Base-by-base conservation (phyloP, 1,139 yeast species). In the Suhomyces kunorum region DNA sequence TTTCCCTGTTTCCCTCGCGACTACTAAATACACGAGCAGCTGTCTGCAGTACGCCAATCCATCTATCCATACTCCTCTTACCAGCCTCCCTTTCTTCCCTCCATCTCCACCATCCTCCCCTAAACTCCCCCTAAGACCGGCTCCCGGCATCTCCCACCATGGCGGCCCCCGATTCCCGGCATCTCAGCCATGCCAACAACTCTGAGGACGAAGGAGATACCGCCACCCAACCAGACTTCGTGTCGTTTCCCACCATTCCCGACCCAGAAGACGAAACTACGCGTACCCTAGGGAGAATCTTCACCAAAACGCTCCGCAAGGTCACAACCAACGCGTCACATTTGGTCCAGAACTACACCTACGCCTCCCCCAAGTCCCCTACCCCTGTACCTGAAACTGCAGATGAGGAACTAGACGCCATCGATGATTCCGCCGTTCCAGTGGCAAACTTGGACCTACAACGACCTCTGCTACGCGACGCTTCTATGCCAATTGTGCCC, bases 311-410 rank as follows among this genome's bases (percentile, higher is more conserved):
- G 1, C 51, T 72, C n/a, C 57, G 75, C 25, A 63, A 72, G 42
- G 77, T 72, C 19, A 72, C 77, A 28, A 65, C 63, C 42, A 72
- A 71, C 50, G 78, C 77, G 8, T 59, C 74, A 17, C 55, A 59
- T 39, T 58, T 71, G 39, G 75, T 71, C 6, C 66, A 56, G 41
- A 60, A 58, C 36, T 68, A 68, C 48, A 48, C 58, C 5, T 37
- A 41, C 19, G 40, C 43, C 6, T 44, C 47, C n/a, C 47, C 47
- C 25, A 34, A 32, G 12, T 26, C 44, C 1, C 24, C 29, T n/a
- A 39, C 36, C 9, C 33, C 36, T 5, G 34, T 16, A 6, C 28
- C 15, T 7, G 39, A 36, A 14, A 24, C n/a, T 9, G 27, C 19
- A 7, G 30, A 28, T n/a, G 40, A 34, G 8, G 38, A 34, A 8